Evolutionary conservation across 345 rosid species (phyloP), one percentile per base, ranked within the genome.

Genomic region (Rhodomyrtus tomentosa): DNA sequence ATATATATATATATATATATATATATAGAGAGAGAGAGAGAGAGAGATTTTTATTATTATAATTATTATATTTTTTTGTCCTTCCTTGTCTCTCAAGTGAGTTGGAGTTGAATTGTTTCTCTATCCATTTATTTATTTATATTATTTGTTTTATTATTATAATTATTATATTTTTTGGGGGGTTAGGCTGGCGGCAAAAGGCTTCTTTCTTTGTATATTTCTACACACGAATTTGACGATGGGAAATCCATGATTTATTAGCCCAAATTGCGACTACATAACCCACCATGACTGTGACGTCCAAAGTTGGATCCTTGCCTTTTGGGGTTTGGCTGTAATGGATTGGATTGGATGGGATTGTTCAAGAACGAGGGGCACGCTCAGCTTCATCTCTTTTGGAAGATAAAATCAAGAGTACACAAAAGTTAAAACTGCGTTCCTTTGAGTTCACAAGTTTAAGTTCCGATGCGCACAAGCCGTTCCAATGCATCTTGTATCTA

Each of bases 381-480:
- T 15, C 6, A 24, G 58, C 58, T 9, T 55, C 58, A 9, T 22
- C 10, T 22, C 27, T 9, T 55, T 10, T 22, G 4, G 11, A 10
- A 22, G n/a, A 9, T 55, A 24, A 22, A 22, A 8, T 22, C 58
- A 9, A 55, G 12, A 55, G 12, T 9, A 9, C 9, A 8, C n/a
- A 54, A 9, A 54, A 54, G 5, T 18, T 18, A 36, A 36, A 36
- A 32, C 36, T 18, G 7, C 0, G 3, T 36, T 36, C 76, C 24
- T 21, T 32, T 32, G 12, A 8, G 18, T 18, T 10, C 25, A 29
- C 13, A 55, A 24, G 58, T 10, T 54, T 1, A 7, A 55, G n/a
- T 55, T 10, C 2, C 5, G 5, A 22, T 22, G 0, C 0, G 24
- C 3, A 4, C 1, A 36, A 68, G 11, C 6, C 7, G 5, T 18